Percentiles rank a stretch among this genome's conserved stretches.
phyloP scores from a whole-genome alignment of 306 rosid genomes.

The Boehmeria nivea region DNA sequence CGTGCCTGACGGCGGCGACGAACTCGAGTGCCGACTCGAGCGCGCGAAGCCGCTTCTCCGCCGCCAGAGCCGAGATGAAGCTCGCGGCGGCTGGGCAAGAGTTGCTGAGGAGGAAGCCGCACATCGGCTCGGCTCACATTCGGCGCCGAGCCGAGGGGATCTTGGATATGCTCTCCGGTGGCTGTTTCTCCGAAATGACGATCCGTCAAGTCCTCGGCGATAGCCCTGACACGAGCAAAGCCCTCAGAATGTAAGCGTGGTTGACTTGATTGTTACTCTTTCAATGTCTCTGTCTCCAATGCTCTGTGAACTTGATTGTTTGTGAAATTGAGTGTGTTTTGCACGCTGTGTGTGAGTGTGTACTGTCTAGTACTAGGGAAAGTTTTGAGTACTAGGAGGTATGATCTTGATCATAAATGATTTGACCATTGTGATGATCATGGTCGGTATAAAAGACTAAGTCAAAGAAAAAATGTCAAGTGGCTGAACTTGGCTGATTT shows the following conservation, averaged over 20 bases:
- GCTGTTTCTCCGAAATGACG: conserved; percentile 59
- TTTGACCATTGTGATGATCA: conserved; percentile 15
- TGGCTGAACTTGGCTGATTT: too few relatives aligned
- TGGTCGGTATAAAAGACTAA: not conserved
- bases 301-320: not conserved
- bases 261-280: conserved; percentile 13
- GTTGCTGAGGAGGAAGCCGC: conserved; percentile 12
- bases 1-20: conserved; percentile 47
- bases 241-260: conserved; percentile 77
- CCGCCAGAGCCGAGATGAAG: conserved; percentile 22
- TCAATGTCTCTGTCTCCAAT: not conserved
- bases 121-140: conserved; percentile 37
- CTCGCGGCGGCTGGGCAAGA: conserved; percentile 14
- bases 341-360: too few relatives aligned
- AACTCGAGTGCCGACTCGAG: conserved; percentile 45
- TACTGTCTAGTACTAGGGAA: too few relatives aligned
- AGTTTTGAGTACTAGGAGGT: too few relatives aligned
- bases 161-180: conserved; percentile 53
- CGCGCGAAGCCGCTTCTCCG: conserved; percentile 43
- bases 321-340: conserved; percentile 7
- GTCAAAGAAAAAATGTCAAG: too few relatives aligned
- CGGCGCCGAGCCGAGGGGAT: conserved; percentile 66
- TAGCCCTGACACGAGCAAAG: conserved; percentile 97
- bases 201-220: conserved; percentile 82
- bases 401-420: not conserved